Conservation (phyloP, 306 rosid species). For the Fagus sylvatica region DNA sequence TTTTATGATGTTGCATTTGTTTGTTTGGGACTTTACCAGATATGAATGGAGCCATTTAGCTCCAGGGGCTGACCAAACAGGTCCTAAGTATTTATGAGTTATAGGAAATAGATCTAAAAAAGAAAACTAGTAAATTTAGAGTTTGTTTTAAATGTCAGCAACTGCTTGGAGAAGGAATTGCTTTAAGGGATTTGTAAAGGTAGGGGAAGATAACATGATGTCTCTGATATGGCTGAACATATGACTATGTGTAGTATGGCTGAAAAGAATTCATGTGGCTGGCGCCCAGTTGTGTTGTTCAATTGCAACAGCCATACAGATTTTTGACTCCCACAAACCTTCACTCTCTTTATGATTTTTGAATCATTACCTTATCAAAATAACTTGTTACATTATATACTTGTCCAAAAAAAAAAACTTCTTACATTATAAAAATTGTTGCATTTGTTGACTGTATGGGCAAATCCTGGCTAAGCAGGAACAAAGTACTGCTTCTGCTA, state of each 20-base stretch:
- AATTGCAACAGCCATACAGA: background rate
- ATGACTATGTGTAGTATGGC: background rate
- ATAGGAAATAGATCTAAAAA: background rate
- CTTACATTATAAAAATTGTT: conserved; percentile 9
- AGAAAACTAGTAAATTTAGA: background rate
- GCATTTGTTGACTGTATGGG: conserved; percentile 22
- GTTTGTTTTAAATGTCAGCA: background rate
- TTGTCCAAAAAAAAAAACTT: background rate
- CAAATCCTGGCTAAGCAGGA: conserved; percentile 45
- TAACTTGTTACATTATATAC: background rate
- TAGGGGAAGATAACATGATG: conserved; percentile 1
- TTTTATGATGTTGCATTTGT: background rate
- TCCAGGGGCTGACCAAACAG: background rate
- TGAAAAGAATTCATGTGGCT: background rate
- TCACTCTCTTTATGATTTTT: background rate
- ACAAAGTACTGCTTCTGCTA: conserved; percentile 35
- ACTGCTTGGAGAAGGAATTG: background rate
- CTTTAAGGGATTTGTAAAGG: background rate
- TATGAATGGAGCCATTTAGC: background rate
- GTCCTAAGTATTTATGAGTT: background rate
- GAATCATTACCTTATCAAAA: background rate
- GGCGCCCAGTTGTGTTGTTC: background rate
- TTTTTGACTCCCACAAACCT: background rate
- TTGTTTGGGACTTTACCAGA: background rate
- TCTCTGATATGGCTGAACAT: background rate